Conservation (phyloP, 2,329 filamentous ascomycete species). For the Cercospora sp. region DNA sequence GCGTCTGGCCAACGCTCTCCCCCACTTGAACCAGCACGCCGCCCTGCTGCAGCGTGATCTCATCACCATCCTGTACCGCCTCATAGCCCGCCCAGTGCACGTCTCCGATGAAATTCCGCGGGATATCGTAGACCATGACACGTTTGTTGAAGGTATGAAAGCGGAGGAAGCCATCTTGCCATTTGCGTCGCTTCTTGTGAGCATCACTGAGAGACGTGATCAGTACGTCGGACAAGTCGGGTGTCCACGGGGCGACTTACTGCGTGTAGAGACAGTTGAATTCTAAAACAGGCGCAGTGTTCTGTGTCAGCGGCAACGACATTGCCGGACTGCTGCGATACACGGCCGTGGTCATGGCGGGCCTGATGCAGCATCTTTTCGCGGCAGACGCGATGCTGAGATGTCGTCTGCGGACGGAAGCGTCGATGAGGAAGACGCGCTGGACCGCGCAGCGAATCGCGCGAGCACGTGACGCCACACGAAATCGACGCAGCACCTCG, state of each 20-base stretch:
- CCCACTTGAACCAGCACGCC: conserved; percentile 77
- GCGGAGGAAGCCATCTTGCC: conserved; percentile 87
- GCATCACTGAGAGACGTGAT: conserved; percentile 55
- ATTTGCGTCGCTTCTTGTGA: conserved; percentile 82
- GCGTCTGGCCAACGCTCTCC: conserved; percentile 68
- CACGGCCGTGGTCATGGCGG: conserved; percentile 38
- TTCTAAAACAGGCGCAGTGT: conserved; percentile 74
- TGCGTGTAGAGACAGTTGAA: conserved; percentile 85
- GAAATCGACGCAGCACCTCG: not conserved
- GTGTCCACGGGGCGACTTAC: not conserved
- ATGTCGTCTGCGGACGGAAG: not conserved
- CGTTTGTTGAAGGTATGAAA: conserved; percentile 91
- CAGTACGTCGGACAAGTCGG: not conserved
- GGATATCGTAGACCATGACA: conserved; percentile 85
- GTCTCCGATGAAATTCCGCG: conserved; percentile 79
- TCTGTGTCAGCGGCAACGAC: conserved; percentile 55
- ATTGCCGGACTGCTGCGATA: conserved; percentile 41
- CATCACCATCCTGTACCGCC: conserved; percentile 76
- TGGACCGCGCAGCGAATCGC: not conserved
- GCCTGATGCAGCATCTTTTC: not conserved
- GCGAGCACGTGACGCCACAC: not conserved
- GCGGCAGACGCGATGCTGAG: not conserved
- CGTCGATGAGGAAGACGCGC: not conserved
- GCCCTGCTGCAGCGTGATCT: conserved; percentile 74
- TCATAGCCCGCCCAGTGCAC: conserved; percentile 73